Evolutionary conservation across 2,329 filamentous ascomycete genomes (phyloP).

Genomic region (Diaporthe sp.): DNA sequence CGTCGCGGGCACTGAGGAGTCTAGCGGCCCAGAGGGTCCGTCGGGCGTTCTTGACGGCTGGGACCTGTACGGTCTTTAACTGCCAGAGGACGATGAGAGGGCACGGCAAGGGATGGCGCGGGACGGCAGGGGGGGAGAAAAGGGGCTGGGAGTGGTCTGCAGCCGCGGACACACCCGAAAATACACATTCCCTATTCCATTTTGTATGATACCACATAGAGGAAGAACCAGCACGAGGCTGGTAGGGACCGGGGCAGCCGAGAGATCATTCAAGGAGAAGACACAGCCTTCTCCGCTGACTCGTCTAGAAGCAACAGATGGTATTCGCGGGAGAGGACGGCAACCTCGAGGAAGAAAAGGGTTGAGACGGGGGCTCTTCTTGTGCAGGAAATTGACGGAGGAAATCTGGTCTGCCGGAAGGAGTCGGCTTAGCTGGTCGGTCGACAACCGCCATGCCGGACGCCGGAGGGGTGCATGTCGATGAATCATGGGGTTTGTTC

Average conservation of each 20-base stretch:
- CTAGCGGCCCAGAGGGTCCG: constrained; percentile 32
- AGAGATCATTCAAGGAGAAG: constrained; percentile 24
- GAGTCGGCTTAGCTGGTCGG: background rate
- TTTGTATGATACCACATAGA: constrained; percentile 43
- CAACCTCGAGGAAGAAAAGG: constrained; percentile 2
- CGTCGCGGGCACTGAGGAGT: constrained; percentile 47
- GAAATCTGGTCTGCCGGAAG: constrained; percentile 7
- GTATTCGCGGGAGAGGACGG: constrained; percentile 17
- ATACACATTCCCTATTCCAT: constrained; percentile 40
- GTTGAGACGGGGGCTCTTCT: background rate
- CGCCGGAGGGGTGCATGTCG: background rate
- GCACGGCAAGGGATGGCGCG: background rate
- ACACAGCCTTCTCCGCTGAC: constrained; percentile 25
- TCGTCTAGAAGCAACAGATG: constrained; percentile 34
- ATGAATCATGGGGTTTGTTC: constrained; percentile 9
- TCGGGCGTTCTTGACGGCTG: constrained; percentile 49
- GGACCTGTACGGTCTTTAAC: constrained; percentile 54
- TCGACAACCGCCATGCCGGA: background rate
- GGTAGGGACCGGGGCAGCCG: constrained; percentile 15
- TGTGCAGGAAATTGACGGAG: background rate
- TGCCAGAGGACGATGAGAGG: background rate
- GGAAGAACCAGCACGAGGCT: constrained; percentile 24
- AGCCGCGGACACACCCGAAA: constrained; percentile 26
- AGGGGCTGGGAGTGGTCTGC: constrained; percentile 13
- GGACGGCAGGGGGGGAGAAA: background rate